phyloP scores from a whole-genome alignment of 495 filamentous ascomycete genomes.

The Penicillium goetzii region DNA sequence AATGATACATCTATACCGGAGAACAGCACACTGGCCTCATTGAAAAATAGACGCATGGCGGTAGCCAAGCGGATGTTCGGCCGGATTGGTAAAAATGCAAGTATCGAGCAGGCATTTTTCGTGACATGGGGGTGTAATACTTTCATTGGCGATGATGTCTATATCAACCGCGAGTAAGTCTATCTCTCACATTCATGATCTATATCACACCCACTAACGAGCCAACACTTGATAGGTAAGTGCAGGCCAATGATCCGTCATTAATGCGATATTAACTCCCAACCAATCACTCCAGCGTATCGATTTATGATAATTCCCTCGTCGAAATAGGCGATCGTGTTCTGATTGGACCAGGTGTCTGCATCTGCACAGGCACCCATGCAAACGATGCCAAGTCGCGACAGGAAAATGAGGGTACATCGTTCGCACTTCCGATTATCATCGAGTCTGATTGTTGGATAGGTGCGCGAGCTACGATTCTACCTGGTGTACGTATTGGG shows the following conservation, averaged over 20 bases:
- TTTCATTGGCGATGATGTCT: constrained; percentile 7
- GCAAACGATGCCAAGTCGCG: constrained; percentile 4
- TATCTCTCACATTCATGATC: neutral
- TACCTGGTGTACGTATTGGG: constrained; percentile 8
- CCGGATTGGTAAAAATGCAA: neutral
- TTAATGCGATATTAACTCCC: neutral
- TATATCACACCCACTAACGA: neutral
- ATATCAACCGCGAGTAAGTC: constrained; percentile 15
- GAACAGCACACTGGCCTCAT: constrained; percentile 4
- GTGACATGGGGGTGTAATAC: constrained; percentile 11
- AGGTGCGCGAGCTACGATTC: constrained; percentile 9
- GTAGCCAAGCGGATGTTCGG: constrained; percentile 8
- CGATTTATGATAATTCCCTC: constrained; percentile 6
- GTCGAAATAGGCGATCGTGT: constrained; percentile 10
- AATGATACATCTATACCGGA: constrained; percentile 7
- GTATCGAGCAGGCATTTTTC: constrained; percentile 10
- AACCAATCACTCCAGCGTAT: neutral
- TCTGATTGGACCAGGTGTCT: constrained; percentile 10
- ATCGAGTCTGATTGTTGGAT: constrained; percentile 11
- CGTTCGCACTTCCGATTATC: constrained; percentile 3
- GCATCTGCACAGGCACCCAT: constrained; percentile 10
- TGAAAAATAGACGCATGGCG: constrained; percentile 7
- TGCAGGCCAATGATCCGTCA: neutral
- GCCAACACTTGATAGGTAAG: neutral
- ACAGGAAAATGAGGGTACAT: constrained; percentile 2